Evolutionary conservation across 192 early-diverging fungal species (phyloP).

Genomic region (Phycomyces nitens): DNA sequence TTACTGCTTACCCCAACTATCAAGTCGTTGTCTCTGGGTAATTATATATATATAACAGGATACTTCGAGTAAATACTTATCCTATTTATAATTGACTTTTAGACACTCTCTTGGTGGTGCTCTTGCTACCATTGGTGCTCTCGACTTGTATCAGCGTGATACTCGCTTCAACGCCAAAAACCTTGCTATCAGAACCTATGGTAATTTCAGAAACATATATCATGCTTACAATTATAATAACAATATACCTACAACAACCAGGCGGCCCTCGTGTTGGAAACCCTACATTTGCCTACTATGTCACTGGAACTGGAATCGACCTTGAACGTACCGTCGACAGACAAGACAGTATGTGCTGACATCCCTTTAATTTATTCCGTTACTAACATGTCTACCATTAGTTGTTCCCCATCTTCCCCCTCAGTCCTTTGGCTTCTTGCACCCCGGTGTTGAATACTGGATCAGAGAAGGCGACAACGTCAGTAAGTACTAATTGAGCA

Average conservation of each 20-base stretch:
- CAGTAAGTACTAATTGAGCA: neutral
- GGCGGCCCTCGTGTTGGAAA: conserved; percentile 16
- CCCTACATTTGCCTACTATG: conserved; percentile 8
- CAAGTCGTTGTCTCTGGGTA: conserved; percentile 22
- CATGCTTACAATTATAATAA: neutral
- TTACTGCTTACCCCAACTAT: conserved; percentile 15
- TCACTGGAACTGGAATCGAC: conserved; percentile 4
- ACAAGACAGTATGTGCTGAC: too few relatives aligned
- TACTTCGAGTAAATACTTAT: neutral
- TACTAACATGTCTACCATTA: neutral
- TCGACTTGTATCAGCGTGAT: conserved; percentile 23
- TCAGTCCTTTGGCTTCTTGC: conserved; percentile 4
- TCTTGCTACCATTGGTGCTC: conserved; percentile 10
- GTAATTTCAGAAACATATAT: neutral
- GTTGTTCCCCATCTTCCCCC: conserved; percentile 16
- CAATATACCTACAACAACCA: neutral
- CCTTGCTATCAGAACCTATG: conserved; percentile 13
- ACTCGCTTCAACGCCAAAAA: conserved; percentile 5
- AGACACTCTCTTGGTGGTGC: conserved; percentile 29
- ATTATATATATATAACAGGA: neutral
- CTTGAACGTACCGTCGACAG: conserved; percentile 1
- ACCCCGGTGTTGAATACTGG: conserved; percentile 9
- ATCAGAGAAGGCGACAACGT: neutral
- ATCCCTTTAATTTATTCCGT: too few relatives aligned
- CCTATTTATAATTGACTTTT: neutral